Evolutionary conservation across 352 stramenopile species (phyloP).

Genomic region (Phytophthora sansomeana): DNA sequence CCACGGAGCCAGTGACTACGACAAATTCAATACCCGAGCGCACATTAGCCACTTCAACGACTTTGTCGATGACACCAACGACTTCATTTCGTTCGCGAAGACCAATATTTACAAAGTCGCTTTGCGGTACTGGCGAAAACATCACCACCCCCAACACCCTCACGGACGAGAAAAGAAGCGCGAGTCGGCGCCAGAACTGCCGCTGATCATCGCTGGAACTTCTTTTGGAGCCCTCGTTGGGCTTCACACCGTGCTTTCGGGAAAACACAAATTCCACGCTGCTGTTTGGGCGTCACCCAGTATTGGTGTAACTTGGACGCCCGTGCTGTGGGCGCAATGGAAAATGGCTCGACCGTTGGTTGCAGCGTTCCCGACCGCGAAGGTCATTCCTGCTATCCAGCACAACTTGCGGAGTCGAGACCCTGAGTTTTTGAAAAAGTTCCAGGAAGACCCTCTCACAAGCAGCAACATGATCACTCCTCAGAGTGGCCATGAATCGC

Average conservation of each 20-base stretch:
- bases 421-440: constrained; percentile 44
- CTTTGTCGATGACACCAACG: constrained; percentile 57
- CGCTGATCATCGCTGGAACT: constrained; percentile 49
- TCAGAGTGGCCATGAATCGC: constrained; percentile 47
- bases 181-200: constrained; percentile 30
- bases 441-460: constrained; percentile 48
- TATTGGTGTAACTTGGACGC: constrained; percentile 50
- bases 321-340: constrained; percentile 45
- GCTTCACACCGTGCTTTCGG: constrained; percentile 49
- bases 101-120: constrained; percentile 37
- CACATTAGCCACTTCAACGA: constrained; percentile 48
- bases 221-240: constrained; percentile 51
- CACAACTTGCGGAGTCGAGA: constrained; percentile 43
- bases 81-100: constrained; percentile 51
- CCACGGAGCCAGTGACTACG: constrained; percentile 51
- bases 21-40: constrained; percentile 42
- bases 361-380: constrained; percentile 40
- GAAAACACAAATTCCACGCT: constrained; percentile 50
- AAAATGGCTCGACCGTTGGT: constrained; percentile 42
- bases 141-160: constrained; percentile 38
- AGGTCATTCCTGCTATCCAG: constrained; percentile 51
- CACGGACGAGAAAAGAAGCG: constrained; percentile 34
- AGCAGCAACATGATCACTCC: constrained; percentile 47
- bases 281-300: constrained; percentile 42
- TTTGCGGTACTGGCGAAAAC: constrained; percentile 44